phyloP scores from a whole-genome alignment of 352 stramenopile species.

The Globisporangium heterothallicum region DNA sequence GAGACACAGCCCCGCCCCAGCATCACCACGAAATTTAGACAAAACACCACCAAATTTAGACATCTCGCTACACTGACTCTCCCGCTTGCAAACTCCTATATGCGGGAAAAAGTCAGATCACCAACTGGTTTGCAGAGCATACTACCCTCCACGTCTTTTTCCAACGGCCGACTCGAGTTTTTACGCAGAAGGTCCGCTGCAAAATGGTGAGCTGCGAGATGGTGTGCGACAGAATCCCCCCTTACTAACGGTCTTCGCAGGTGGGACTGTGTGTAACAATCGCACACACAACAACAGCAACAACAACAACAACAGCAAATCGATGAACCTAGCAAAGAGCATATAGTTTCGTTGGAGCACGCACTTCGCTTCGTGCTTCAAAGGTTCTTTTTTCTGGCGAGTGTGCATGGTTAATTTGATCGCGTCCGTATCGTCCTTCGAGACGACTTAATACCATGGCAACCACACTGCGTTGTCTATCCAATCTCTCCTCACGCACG shows the following conservation, averaged over 20 bases:
- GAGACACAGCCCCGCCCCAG: background rate
- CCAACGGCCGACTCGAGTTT: background rate
- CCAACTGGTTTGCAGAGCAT: background rate
- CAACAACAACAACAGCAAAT: no score
- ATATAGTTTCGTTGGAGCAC: background rate
- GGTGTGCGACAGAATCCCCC: slow-evolving; percentile 9
- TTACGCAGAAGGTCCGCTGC: background rate
- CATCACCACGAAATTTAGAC: background rate
- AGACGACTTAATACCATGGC: no score
- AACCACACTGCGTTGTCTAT: no score
- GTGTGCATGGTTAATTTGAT: no score
- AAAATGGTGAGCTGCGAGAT: slow-evolving; percentile 5
- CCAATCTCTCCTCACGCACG: no score
- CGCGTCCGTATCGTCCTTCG: no score
- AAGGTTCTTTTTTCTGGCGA: slow-evolving; percentile 1
- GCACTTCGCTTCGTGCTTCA: no score
- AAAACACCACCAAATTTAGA: slow-evolving; percentile 13
- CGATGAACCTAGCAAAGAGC: slow-evolving; percentile 1
- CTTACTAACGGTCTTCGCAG: slow-evolving; percentile 1
- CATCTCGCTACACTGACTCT: slow-evolving; percentile 13
- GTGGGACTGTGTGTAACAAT: slow-evolving; percentile 12
- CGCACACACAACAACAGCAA: background rate
- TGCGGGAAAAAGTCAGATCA: slow-evolving; percentile 1
- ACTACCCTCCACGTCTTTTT: no score
- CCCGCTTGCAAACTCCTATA: background rate